These are phyloP conservation scores for Botrytis hyacinthi DNA, from an alignment of 2,329 filamentous ascomycete genomes.

Conservation along the genomic window DNA sequence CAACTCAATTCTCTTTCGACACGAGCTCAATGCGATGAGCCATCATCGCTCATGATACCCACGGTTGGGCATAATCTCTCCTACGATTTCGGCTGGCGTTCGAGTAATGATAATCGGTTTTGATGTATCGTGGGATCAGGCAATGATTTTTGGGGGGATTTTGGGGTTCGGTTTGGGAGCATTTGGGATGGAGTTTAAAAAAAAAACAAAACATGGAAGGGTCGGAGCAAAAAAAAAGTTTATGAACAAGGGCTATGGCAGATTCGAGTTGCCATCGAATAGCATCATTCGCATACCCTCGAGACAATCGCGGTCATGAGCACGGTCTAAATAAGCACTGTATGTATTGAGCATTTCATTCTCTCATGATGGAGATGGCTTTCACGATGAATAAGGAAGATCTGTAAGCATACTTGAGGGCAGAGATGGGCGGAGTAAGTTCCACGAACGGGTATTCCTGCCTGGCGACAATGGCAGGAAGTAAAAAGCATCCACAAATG, in stretches of 20 bases:
- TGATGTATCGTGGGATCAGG: conserved; percentile 10
- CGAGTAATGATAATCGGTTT: not conserved
- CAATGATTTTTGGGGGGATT: not conserved
- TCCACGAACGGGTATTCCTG: not conserved
- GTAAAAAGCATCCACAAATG: not conserved
- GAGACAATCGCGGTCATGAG: not conserved
- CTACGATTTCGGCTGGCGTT: conserved; percentile 12
- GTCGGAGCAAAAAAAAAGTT: not conserved
- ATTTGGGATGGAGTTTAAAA: conserved; percentile 18
- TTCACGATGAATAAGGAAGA: not conserved
- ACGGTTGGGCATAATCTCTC: conserved; percentile 22
- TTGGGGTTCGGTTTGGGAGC: not conserved
- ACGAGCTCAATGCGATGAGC: conserved; percentile 40
- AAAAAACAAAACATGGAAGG: conserved; percentile 10
- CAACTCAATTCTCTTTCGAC: conserved; percentile 76
- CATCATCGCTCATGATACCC: conserved; percentile 35
- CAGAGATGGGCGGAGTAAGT: not conserved
- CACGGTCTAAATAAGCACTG: conserved; percentile 1
- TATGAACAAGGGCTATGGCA: not conserved
- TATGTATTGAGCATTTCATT: conserved; percentile 16
- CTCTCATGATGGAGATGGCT: conserved; percentile 3
- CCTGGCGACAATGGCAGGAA: conserved; percentile 4
- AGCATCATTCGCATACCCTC: conserved; percentile 2
- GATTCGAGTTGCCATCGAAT: not conserved
- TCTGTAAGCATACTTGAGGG: not conserved